Evolutionary conservation across 1,139 yeast species (phyloP).

Genomic region (Spencermartinsiella ligniputridi): DNA sequence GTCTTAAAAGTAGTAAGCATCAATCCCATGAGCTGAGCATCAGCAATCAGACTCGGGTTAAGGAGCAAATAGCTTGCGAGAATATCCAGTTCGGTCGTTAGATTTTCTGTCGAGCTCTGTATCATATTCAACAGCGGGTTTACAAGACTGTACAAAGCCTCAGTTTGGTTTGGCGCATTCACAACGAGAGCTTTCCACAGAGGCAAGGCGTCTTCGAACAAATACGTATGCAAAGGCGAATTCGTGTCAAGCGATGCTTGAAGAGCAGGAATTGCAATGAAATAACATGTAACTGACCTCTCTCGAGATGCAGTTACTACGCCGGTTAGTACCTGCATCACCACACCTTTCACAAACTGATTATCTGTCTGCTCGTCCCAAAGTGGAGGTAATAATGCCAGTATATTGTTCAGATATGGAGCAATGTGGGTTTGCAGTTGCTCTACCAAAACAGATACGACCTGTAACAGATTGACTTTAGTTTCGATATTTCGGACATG

Average conservation of each 20-base stretch:
- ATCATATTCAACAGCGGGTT: slow-evolving; percentile 48
- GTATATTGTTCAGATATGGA: slow-evolving; percentile 42
- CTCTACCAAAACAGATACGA: slow-evolving; percentile 62
- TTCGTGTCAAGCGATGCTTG: slow-evolving; percentile 57
- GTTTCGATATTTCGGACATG: slow-evolving; percentile 55
- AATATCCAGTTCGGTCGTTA: slow-evolving; percentile 64
- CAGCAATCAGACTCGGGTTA: slow-evolving; percentile 34
- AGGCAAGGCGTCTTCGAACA: slow-evolving; percentile 85
- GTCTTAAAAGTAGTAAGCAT: slow-evolving; percentile 52
- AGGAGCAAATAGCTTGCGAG: slow-evolving; percentile 67
- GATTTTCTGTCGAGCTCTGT: slow-evolving; percentile 66
- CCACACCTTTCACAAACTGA: slow-evolving; percentile 63
- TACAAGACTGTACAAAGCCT: slow-evolving; percentile 40
- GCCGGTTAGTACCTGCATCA: slow-evolving; percentile 64
- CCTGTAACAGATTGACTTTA: slow-evolving; percentile 63
- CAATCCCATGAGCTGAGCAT: slow-evolving; percentile 30
- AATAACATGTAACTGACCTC: slow-evolving; percentile 55
- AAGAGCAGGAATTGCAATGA: slow-evolving; percentile 64
- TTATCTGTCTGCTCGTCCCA: slow-evolving; percentile 67
- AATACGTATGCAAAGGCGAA: slow-evolving; percentile 55
- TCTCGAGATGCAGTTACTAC: slow-evolving; percentile 61
- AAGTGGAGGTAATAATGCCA: slow-evolving; percentile 60
- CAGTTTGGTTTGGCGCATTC: slow-evolving; percentile 37
- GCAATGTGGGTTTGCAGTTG: slow-evolving; percentile 37
- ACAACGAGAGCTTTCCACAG: slow-evolving; percentile 73